phyloP scores from a whole-genome alignment of 805 yeast species.

The Candida lessepsii region DNA sequence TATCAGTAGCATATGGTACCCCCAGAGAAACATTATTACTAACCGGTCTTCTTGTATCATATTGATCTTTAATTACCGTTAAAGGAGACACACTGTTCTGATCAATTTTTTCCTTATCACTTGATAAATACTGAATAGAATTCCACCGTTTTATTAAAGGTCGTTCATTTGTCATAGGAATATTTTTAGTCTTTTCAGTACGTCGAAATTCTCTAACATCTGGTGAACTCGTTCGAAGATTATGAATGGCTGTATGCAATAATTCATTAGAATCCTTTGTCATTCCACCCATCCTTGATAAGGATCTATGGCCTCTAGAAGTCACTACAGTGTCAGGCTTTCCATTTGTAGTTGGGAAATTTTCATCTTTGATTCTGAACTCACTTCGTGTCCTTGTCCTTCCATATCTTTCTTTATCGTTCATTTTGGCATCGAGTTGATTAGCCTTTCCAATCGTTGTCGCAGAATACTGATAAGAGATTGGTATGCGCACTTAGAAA shows the following conservation, averaged over 20 bases:
- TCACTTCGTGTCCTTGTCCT: slow-evolving; percentile 10
- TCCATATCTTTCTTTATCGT: slow-evolving; percentile 6
- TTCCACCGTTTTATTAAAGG: slow-evolving; percentile 18
- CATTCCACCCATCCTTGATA: slow-evolving; percentile 9
- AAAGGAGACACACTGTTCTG: slow-evolving; percentile 25
- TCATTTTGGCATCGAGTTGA: background rate
- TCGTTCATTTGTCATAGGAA: slow-evolving; percentile 14
- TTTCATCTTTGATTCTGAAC: slow-evolving; percentile 13
- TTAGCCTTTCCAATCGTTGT: background rate
- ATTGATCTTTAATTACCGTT: slow-evolving; percentile 27
- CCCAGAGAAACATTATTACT: slow-evolving; percentile 6
- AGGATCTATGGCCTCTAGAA: slow-evolving; percentile 11
- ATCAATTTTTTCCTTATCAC: slow-evolving; percentile 1
- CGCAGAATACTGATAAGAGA: slow-evolving; percentile 8
- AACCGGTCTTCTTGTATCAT: slow-evolving; percentile 23
- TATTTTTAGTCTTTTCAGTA: slow-evolving; percentile 8
- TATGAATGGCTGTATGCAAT: slow-evolving; percentile 12
- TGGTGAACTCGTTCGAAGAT: slow-evolving; percentile 7
- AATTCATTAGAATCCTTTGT: slow-evolving; percentile 4
- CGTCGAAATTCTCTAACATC: slow-evolving; percentile 1
- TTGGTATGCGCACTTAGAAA: background rate
- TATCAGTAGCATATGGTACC: slow-evolving; percentile 5
- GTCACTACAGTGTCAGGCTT: slow-evolving; percentile 1
- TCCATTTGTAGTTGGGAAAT: background rate
- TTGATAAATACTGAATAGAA: slow-evolving; percentile 13